Evolutionary conservation across 208 protist genomes (phyloP).

Genomic region (Crithidia bombi): DNA sequence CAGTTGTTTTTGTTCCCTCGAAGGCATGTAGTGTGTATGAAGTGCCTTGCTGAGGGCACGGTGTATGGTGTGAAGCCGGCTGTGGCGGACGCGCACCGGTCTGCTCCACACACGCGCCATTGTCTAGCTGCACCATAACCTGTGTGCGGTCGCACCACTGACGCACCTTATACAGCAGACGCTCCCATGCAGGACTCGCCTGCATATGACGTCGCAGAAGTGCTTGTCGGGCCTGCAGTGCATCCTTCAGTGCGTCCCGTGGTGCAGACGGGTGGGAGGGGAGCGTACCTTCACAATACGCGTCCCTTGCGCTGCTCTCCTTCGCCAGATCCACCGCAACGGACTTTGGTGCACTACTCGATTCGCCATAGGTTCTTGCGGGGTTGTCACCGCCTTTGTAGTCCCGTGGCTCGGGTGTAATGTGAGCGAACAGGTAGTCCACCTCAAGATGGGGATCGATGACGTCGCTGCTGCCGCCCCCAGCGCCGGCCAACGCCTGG

Average conservation of each 20-base stretch:
- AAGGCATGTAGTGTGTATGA: no score
- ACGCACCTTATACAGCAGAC: constrained; percentile 39
- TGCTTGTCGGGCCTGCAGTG: constrained; percentile 21
- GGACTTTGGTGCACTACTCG: neutral
- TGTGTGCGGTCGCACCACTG: constrained; percentile 65
- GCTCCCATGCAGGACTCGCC: constrained; percentile 31
- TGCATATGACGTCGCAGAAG: constrained; percentile 35
- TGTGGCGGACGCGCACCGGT: constrained; percentile 4
- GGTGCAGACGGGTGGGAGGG: neutral
- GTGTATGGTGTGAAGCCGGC: no score
- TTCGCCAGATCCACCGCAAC: neutral
- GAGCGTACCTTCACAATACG: no score
- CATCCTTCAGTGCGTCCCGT: constrained; percentile 22
- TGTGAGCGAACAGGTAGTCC: constrained; percentile 16
- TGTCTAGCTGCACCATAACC: constrained; percentile 36
- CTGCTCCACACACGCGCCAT: constrained; percentile 33
- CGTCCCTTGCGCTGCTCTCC: neutral
- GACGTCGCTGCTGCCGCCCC: neutral
- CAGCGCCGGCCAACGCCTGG: neutral
- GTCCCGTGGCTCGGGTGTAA: neutral
- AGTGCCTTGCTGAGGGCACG: no score
- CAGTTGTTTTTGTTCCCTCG: neutral
- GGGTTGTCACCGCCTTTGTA: neutral
- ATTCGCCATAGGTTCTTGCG: neutral
- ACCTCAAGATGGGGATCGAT: constrained; percentile 21